A percentile compares a stretch with the other conserved stretches of the same genome.
phyloP scores from a whole-genome alignment of 768 basidiomycete species.

The Russula earlei region DNA sequence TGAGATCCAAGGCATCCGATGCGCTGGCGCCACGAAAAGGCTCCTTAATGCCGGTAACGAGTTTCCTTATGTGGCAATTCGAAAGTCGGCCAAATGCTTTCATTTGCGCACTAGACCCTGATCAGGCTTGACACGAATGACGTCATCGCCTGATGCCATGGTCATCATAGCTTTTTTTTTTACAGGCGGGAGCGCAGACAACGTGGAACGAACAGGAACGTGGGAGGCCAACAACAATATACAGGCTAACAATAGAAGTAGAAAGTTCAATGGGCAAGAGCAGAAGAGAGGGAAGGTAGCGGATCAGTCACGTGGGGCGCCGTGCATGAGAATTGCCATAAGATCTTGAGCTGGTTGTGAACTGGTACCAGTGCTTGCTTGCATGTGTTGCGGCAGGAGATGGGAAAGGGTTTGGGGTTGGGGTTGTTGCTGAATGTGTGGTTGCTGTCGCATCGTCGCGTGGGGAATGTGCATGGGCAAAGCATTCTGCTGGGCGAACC shows the following conservation, averaged over 20 bases:
- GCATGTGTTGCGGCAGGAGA: conserved; percentile 47
- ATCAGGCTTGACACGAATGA: conserved; percentile 4
- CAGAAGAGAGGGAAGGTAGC: not conserved
- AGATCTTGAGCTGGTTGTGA: conserved; percentile 62
- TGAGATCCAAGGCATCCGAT: conserved; percentile 8
- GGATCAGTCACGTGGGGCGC: conserved; percentile 51
- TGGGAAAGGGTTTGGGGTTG: conserved; percentile 48
- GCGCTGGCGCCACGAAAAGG: conserved; percentile 7
- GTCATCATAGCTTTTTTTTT: conserved; percentile 8
- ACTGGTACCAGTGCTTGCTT: conserved; percentile 38
- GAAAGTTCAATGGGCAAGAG: not conserved
- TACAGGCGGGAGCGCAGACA: not conserved
- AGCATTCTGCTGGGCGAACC: conserved; percentile 40
- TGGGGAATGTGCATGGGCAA: conserved; percentile 32
- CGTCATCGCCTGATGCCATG: conserved; percentile 11
- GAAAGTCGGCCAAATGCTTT: conserved; percentile 7
- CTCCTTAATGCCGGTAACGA: conserved; percentile 9
- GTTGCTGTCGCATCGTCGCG: conserved; percentile 39
- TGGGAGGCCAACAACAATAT: conserved; percentile 9
- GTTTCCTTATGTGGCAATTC: conserved; percentile 5
- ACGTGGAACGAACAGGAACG: conserved; percentile 1
- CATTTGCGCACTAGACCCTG: too few species aligned
- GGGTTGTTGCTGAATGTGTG: conserved; percentile 42
- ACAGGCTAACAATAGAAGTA: not conserved
- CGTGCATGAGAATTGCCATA: conserved; percentile 79